phyloP scores from a whole-genome alignment of 805 yeast genomes.

The Saturnispora saitoi region DNA sequence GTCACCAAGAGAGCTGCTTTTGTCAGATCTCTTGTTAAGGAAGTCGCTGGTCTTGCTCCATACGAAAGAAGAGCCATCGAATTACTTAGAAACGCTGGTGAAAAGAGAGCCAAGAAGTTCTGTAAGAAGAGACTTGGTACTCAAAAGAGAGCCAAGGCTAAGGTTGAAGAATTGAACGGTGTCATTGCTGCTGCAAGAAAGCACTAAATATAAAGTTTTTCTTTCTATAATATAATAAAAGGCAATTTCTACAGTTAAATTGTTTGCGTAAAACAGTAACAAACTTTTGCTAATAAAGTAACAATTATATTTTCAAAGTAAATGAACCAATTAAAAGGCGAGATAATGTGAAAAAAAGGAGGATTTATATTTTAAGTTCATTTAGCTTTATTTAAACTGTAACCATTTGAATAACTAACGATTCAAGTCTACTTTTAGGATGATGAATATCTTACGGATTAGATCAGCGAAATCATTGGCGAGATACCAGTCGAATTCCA shows the following conservation, averaged over 20 bases:
- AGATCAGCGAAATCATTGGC: not conserved
- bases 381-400: too few relatives aligned
- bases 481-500: not conserved
- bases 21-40: constrained; percentile 92
- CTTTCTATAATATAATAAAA: constrained; percentile 1
- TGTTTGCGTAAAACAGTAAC: not conserved
- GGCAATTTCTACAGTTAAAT: not conserved
- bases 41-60: constrained; percentile 98
- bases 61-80: constrained; percentile 99
- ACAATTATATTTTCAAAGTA: not conserved
- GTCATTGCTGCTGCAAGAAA: constrained; percentile 96
- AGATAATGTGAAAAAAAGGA: not conserved
- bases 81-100: constrained; percentile 99
- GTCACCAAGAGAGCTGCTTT: constrained; percentile 90
- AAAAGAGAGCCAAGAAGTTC: constrained; percentile 99
- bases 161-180: constrained; percentile 97
- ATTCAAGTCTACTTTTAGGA: not conserved
- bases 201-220: constrained; percentile 42
- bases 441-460: not conserved
- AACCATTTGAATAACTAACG: not conserved
- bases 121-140: constrained; percentile 99
- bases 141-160: constrained; percentile 98
- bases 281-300: not conserved
- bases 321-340: not conserved
- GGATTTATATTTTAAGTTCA: too few relatives aligned